Conservation (phyloP, 2,329 filamentous ascomycete species). For the Ophiostoma tasmaniense region DNA sequence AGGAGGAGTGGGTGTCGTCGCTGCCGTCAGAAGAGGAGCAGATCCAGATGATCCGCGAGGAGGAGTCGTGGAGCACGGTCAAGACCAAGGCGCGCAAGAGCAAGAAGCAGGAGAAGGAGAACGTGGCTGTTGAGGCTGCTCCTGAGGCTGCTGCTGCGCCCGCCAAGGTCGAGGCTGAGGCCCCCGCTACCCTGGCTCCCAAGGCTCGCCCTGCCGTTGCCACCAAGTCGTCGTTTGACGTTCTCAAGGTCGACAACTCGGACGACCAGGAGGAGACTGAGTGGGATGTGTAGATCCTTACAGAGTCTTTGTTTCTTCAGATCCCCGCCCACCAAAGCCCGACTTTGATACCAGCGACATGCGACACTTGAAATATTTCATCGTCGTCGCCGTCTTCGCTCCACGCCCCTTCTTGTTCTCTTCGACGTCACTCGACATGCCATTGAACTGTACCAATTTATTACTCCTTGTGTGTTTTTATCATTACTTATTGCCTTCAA, state of each 20-base stretch:
- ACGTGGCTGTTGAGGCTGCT: slow-evolving; percentile 20
- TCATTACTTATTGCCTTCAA: no score
- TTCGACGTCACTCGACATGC: slow-evolving; percentile 1
- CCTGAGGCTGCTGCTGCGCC: slow-evolving; percentile 21
- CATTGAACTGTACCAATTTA: slow-evolving; percentile 6
- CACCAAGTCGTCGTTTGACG: slow-evolving; percentile 40
- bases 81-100: slow-evolving; percentile 37
- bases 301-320: no score
- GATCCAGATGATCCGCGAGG: slow-evolving; percentile 47
- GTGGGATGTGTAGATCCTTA: slow-evolving; percentile 40
- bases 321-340: no score
- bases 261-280: slow-evolving; percentile 40
- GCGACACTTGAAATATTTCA: no score
- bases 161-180: slow-evolving; percentile 21
- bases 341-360: not conserved
- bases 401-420: not conserved
- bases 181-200: slow-evolving; percentile 13
- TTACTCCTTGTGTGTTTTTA: not conserved
- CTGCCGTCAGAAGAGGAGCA: slow-evolving; percentile 56
- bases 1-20: slow-evolving; percentile 40
- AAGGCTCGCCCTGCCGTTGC: slow-evolving; percentile 28
- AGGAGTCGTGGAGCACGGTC: slow-evolving; percentile 53
- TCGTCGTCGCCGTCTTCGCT: no score
- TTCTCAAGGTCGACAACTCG: slow-evolving; percentile 35
- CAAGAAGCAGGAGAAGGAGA: slow-evolving; percentile 36